Percentiles rank a stretch among this genome's conserved stretches.
Evolutionary conservation across 176 grass and related monocot genomes (phyloP).

Genomic region (Carex parvula): DNA sequence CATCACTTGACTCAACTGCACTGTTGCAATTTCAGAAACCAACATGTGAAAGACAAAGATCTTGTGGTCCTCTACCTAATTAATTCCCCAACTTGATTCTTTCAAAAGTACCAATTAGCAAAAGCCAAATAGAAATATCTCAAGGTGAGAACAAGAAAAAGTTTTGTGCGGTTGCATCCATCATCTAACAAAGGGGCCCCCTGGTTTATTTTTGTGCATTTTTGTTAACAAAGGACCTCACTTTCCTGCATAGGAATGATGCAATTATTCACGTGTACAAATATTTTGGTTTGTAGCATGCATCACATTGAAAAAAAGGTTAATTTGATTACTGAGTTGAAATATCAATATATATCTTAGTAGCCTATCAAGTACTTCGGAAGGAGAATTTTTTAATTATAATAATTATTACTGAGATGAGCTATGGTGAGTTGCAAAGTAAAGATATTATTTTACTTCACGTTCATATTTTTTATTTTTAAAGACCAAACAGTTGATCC

Average conservation of each 20-base stretch:
- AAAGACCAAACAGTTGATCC: too few relatives aligned
- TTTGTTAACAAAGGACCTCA: not conserved
- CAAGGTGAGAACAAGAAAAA: not conserved
- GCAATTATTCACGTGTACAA: not conserved
- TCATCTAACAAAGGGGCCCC: not conserved
- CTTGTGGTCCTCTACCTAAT: conserved; percentile 1
- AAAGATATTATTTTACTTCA: too few relatives aligned
- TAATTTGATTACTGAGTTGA: too few relatives aligned
- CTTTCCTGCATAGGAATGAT: not conserved
- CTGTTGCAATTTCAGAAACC: conserved; percentile 22
- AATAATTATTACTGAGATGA: too few relatives aligned
- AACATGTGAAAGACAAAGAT: conserved; percentile 25
- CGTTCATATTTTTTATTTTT: too few relatives aligned
- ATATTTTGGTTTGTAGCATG: not conserved
- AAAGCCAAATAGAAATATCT: not conserved
- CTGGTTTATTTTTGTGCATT: not conserved
- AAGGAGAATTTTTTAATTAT: too few relatives aligned
- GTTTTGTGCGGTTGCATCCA: not conserved
- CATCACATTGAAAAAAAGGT: too few relatives aligned
- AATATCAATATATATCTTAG: too few relatives aligned
- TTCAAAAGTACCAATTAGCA: conserved; percentile 9
- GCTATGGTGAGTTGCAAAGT: too few relatives aligned
- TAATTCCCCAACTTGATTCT: conserved; percentile 21
- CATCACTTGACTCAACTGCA: conserved; percentile 20
- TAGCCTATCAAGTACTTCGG: too few relatives aligned